Base-by-base conservation (phyloP, 176 grass and related monocot species). In the Avena insularis region DNA sequence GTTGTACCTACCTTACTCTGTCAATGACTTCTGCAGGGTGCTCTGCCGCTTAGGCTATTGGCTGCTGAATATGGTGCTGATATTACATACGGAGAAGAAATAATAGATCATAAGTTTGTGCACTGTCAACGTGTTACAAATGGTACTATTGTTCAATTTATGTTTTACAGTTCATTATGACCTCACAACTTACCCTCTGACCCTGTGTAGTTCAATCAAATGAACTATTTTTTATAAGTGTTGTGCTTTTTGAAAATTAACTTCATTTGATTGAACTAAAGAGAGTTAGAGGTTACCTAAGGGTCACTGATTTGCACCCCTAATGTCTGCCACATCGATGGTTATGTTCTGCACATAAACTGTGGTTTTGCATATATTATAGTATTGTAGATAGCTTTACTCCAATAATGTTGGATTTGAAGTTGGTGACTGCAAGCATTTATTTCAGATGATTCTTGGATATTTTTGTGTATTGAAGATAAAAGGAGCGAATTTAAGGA, bases 21-120 rank as follows among this genome's bases (percentile, higher is more conserved):
- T 88, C 43, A 73, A 33, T 54, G 36, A 29, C 19, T 78, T 88
- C 77, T 93, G 56, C 75, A 95, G 96, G 93, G 97, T 12, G 96
- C 93, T 36, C 83, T 98, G 61, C 90, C 94, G 33, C 91, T 96
- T 85, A 96, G 97, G 85, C 67, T 96, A 51, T 35, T 98, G 89
- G 87, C 90, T 81, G 90, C 90, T 79, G 92, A 96, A 84, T 96
- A 96, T 87, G 97, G 94, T 80, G 97, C 97, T 78, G 97, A 94
- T 93, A 96, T 98, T 81, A 98, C 92, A 66, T 98, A 96, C 0
- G 97, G 97, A 38, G 97, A 98, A 88, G 97, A 98, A 85, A 94
- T 96, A 89, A 98, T 98, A 70, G 94, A 96, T 91, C 94, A 96
- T 75, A 98, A 93, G 67, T 83, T 98, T 17, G 81, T 96, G 73